Percentiles rank a stretch among this genome's conserved stretches.
Evolutionary conservation across 139 green algal genomes (phyloP).

Genomic region (Chlorella sp.): DNA sequence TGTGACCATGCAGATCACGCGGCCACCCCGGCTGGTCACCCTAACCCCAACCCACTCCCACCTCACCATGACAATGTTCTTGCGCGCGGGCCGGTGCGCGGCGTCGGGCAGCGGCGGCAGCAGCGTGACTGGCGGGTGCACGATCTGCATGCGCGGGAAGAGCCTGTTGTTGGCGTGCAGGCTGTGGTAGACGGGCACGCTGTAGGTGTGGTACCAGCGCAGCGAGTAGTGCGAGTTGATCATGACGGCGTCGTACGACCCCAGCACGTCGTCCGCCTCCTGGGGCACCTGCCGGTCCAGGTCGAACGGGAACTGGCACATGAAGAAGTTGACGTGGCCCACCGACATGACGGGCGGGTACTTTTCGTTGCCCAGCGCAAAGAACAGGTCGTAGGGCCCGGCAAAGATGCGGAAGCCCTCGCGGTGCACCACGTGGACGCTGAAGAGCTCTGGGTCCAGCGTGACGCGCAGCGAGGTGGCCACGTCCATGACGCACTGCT

Average conservation of each 20-base stretch:
- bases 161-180: neutral
- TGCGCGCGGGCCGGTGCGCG: too few relatives aligned
- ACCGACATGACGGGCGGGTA: neutral
- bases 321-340: constrained; percentile 12
- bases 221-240: constrained; percentile 8
- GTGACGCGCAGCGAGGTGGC: neutral
- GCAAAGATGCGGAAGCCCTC: neutral
- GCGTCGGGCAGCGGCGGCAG: too few relatives aligned
- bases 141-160: neutral
- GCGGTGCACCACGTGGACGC: neutral
- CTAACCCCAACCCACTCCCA: too few relatives aligned
- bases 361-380: constrained; percentile 14
- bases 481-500: constrained; percentile 1
- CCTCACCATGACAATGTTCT: neutral
- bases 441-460: neutral
- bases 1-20: too few relatives aligned
- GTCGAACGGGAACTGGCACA: constrained; percentile 17
- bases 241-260: neutral
- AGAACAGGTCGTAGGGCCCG: constrained; percentile 7
- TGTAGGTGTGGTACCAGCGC: constrained; percentile 2
- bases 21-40: too few relatives aligned
- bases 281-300: neutral
- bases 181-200: neutral
- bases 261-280: neutral
- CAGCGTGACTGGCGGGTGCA: neutral